Conservation (phyloP, 768 basidiomycete species). For the Psilocybe tampanensis region DNA sequence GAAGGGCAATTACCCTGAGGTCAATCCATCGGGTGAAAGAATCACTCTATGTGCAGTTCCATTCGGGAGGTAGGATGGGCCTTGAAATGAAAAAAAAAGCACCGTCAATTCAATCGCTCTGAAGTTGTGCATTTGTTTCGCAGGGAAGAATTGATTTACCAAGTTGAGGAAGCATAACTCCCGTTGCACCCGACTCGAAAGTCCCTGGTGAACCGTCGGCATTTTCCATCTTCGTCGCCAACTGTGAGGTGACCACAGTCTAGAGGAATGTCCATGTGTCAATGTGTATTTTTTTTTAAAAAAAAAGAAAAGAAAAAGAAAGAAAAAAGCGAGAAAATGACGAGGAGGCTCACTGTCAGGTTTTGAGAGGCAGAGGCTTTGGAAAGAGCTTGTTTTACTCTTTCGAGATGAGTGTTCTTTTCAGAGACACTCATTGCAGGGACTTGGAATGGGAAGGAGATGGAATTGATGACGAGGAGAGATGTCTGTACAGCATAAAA, state of each 20-base stretch:
- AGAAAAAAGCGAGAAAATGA: not conserved
- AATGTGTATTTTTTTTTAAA: not conserved
- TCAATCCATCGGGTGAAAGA: slow-evolving; percentile 33
- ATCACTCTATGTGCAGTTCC: slow-evolving; percentile 39
- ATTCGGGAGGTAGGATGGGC: slow-evolving; percentile 38
- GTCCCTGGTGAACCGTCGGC: slow-evolving; percentile 65
- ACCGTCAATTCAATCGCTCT: not conserved
- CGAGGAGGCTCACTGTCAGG: slow-evolving; percentile 44
- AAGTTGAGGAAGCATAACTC: slow-evolving; percentile 67
- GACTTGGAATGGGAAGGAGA: slow-evolving; percentile 69
- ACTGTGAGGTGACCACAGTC: slow-evolving; percentile 63
- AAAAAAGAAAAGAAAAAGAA: too few species aligned
- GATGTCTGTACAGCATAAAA: slow-evolving; percentile 41
- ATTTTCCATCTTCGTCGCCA: slow-evolving; percentile 68
- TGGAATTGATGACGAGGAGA: slow-evolving; percentile 65
- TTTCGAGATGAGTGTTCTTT: slow-evolving; percentile 48
- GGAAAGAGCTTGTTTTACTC: slow-evolving; percentile 54
- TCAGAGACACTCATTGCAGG: slow-evolving; percentile 38
- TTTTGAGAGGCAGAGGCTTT: slow-evolving; percentile 47
- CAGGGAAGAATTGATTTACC: slow-evolving; percentile 35
- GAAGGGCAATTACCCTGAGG: slow-evolving; percentile 34
- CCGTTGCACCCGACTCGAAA: slow-evolving; percentile 65
- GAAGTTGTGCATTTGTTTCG: too few species aligned
- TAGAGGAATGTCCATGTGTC: slow-evolving; percentile 15
- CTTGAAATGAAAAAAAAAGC: slow-evolving; percentile 24